phyloP scores from a whole-genome alignment of 116 monocot genomes.

The Thalassia testudinum region DNA sequence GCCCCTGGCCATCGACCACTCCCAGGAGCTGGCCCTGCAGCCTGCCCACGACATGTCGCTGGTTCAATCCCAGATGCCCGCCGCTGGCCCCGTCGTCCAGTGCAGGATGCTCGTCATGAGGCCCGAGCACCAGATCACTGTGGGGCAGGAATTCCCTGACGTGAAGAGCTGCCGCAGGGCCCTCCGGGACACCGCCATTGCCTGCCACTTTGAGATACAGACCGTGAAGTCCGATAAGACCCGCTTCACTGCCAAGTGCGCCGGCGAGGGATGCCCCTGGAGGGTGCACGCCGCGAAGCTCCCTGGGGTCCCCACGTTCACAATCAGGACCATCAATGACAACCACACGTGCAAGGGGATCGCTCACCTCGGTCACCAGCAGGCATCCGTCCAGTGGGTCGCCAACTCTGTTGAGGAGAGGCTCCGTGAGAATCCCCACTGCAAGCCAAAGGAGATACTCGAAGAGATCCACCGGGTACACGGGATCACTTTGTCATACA shows the following conservation, averaged over 20 bases:
- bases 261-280: slow-evolving; percentile 81
- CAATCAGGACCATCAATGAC: slow-evolving; percentile 86
- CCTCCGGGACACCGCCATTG: slow-evolving; percentile 66
- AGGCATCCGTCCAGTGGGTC: slow-evolving; percentile 98
- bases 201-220: slow-evolving; percentile 92
- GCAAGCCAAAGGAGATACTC: slow-evolving; percentile 92
- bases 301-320: slow-evolving; percentile 90
- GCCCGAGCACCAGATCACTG: slow-evolving; percentile 37
- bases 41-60: slow-evolving; percentile 33
- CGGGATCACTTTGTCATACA: slow-evolving; percentile 94
- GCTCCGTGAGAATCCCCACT: slow-evolving; percentile 87
- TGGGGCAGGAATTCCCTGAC: slow-evolving; percentile 87
- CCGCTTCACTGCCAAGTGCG: slow-evolving; percentile 84
- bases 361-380: slow-evolving; percentile 87
- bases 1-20: slow-evolving; percentile 43
- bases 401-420: slow-evolving; percentile 87
- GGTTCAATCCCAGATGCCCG: slow-evolving; percentile 19
- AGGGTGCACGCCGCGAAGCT: slow-evolving; percentile 94
- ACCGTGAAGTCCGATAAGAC: slow-evolving; percentile 94
- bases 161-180: slow-evolving; percentile 91
- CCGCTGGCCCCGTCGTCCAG: slow-evolving; percentile 50
- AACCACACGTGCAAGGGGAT: slow-evolving; percentile 65
- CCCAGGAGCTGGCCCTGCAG: slow-evolving; percentile 60
- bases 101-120: slow-evolving; percentile 22
- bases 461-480: slow-evolving; percentile 92